Conservation (phyloP, 352 stramenopile species). For the Phytopythium boreale region DNA sequence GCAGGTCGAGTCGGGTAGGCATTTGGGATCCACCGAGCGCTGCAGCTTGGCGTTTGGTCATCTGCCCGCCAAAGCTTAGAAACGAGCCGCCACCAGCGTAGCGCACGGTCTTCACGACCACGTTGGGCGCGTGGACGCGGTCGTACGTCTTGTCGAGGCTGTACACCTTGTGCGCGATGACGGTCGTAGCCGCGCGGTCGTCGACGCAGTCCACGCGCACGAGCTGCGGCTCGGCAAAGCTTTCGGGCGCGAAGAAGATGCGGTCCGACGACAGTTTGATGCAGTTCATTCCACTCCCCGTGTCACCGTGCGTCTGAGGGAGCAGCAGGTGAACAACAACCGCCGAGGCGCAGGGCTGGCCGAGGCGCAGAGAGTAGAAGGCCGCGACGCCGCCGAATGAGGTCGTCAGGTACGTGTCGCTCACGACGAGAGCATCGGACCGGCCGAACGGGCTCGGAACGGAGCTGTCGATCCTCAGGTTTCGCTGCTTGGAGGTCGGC, state of each 20-base stretch:
- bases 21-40: constrained; percentile 20
- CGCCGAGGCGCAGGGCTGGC: constrained; percentile 49
- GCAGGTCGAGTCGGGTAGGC: constrained; percentile 30
- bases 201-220: constrained; percentile 59
- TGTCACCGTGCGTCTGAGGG: constrained; percentile 24
- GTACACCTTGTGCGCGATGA: constrained; percentile 60
- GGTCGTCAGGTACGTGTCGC: constrained; percentile 43
- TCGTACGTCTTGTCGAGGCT: constrained; percentile 69
- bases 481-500: background rate
- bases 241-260: constrained; percentile 69
- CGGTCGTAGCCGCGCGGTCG: constrained; percentile 34
- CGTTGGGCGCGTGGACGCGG: constrained; percentile 22
- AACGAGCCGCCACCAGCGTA: constrained; percentile 12
- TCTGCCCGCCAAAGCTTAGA: constrained; percentile 41
- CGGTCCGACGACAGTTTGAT: constrained; percentile 61
- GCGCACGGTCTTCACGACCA: background rate
- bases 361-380: constrained; percentile 59
- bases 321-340: constrained; percentile 73
- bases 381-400: constrained; percentile 55
- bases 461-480: background rate
- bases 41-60: constrained; percentile 43
- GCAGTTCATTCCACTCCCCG: constrained; percentile 12
- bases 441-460: constrained; percentile 9
- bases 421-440: constrained; percentile 33
- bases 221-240: constrained; percentile 51